Evolutionary conservation across 2,329 filamentous ascomycete genomes (phyloP).

Genomic region (Paramyrothecium sp.): DNA sequence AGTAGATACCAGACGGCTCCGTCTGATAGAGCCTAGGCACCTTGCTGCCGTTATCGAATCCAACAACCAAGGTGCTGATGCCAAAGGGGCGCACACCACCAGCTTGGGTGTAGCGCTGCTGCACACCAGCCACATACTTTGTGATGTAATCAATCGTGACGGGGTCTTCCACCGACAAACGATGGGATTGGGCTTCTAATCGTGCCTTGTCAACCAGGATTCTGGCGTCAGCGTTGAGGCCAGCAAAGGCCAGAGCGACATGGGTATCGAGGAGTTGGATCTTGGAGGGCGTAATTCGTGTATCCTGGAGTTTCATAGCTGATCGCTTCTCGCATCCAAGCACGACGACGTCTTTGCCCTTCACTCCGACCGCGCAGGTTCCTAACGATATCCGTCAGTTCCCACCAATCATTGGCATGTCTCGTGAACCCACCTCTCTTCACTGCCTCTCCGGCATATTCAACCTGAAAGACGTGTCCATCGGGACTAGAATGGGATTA

Average conservation of each 20-base stretch:
- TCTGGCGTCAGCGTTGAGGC: slow-evolving; percentile 94
- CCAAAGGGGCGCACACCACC: slow-evolving; percentile 98
- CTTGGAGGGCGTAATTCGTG: slow-evolving; percentile 97
- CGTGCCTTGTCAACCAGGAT: slow-evolving; percentile 98
- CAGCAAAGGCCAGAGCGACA: slow-evolving; percentile 95
- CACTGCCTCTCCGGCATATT: slow-evolving; percentile 98
- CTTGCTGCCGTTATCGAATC: slow-evolving; percentile 93
- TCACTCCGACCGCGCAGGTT: slow-evolving; percentile 97
- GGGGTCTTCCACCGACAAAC: slow-evolving; percentile 94
- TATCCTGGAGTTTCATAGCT: slow-evolving; percentile 99
- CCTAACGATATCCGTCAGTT: slow-evolving; percentile 47
- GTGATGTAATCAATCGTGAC: slow-evolving; percentile 99
- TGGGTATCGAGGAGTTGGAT: slow-evolving; percentile 95
- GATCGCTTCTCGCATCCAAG: slow-evolving; percentile 98
- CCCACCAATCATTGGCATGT: neutral
- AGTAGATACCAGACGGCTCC: slow-evolving; percentile 99
- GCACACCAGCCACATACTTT: slow-evolving; percentile 96
- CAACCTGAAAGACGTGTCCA: slow-evolving; percentile 99
- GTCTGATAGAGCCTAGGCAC: slow-evolving; percentile 94
- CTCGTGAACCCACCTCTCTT: slow-evolving; percentile 73
- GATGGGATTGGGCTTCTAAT: slow-evolving; percentile 94
- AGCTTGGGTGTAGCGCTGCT: slow-evolving; percentile 98
- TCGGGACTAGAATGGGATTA: slow-evolving; percentile 75
- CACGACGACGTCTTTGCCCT: slow-evolving; percentile 91
- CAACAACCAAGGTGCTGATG: slow-evolving; percentile 95